Evolutionary conservation across 148 eudicot genomes (phyloP).

Genomic region (Heliamphora exappendiculata): DNA sequence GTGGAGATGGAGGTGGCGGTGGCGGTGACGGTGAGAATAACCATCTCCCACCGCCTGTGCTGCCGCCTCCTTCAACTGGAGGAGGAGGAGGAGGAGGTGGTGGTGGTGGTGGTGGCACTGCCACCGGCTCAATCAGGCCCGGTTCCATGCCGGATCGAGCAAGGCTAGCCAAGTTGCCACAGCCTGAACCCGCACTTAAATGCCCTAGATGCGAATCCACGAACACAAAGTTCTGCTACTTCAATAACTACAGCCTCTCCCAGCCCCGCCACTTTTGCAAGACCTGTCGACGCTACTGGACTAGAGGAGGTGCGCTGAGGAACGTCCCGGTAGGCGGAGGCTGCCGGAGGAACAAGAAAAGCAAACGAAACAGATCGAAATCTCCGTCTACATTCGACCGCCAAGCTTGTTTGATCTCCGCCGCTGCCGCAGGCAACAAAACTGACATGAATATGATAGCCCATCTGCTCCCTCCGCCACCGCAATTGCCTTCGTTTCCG

Average conservation of each 20-base stretch:
- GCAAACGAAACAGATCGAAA: conserved; percentile 1
- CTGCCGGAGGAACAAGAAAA: conserved; percentile 19
- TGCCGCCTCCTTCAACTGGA: neutral
- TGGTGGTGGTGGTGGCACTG: neutral
- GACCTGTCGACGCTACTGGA: conserved; percentile 27
- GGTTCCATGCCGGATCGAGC: conserved; percentile 13
- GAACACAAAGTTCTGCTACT: conserved; percentile 24
- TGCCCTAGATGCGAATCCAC: conserved; percentile 25
- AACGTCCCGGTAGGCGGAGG: conserved; percentile 24
- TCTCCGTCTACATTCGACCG: neutral
- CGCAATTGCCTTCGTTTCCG: conserved; percentile 2
- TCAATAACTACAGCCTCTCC: conserved; percentile 22
- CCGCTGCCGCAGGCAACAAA: no score
- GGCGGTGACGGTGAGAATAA: neutral
- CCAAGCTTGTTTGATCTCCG: neutral
- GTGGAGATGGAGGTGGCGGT: no score
- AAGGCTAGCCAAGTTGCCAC: conserved; percentile 4
- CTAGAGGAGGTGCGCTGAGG: conserved; percentile 20
- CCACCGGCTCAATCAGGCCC: neutral
- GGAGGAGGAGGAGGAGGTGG: neutral
- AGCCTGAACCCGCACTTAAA: conserved; percentile 11
- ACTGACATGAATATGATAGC: neutral
- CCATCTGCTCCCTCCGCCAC: neutral
- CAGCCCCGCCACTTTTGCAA: conserved; percentile 28
- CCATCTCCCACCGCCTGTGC: neutral